Conservation (phyloP, 1,284 basidiomycete species). For the Fomitopsis pinicola region DNA sequence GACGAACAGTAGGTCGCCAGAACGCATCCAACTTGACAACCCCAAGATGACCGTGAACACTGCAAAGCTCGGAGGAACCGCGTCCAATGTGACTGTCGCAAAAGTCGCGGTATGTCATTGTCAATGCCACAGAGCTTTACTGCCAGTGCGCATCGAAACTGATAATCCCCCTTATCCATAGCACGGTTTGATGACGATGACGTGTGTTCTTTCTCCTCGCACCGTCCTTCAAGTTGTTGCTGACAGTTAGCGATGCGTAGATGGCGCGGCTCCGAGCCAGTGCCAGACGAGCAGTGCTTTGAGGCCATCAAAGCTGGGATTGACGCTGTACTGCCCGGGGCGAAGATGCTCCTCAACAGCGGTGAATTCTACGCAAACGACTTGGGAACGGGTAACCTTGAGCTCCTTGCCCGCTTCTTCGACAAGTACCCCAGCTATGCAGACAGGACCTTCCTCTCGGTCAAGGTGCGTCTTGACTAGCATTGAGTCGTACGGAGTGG, state of each 20-base stretch:
- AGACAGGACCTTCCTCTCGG: conserved; percentile 44
- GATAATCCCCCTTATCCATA: neutral
- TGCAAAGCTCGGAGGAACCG: conserved; percentile 30
- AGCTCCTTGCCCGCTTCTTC: conserved; percentile 41
- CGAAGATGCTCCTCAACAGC: conserved; percentile 43
- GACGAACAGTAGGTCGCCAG: too few relatives aligned
- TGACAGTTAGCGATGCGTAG: neutral
- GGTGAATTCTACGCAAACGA: conserved; percentile 41
- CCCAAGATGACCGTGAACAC: conserved; percentile 9
- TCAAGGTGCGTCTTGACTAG: conserved; percentile 26
- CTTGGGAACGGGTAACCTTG: conserved; percentile 33
- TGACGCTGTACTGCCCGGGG: conserved; percentile 39
- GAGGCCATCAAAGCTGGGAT: conserved; percentile 58
- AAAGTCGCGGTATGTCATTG: conserved; percentile 33
- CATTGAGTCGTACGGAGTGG: neutral
- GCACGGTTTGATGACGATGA: conserved; percentile 54
- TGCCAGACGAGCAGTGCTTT: conserved; percentile 52
- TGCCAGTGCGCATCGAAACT: neutral
- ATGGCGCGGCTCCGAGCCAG: conserved; percentile 32
- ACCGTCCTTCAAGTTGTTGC: conserved; percentile 2
- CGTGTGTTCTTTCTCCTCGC: conserved; percentile 16
- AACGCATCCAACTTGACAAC: too few relatives aligned
- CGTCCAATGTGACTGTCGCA: conserved; percentile 25
- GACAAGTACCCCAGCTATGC: conserved; percentile 50
- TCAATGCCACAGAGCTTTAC: conserved; percentile 2